Conservation (phyloP, 805 yeast species). For the Candida easanensis region DNA sequence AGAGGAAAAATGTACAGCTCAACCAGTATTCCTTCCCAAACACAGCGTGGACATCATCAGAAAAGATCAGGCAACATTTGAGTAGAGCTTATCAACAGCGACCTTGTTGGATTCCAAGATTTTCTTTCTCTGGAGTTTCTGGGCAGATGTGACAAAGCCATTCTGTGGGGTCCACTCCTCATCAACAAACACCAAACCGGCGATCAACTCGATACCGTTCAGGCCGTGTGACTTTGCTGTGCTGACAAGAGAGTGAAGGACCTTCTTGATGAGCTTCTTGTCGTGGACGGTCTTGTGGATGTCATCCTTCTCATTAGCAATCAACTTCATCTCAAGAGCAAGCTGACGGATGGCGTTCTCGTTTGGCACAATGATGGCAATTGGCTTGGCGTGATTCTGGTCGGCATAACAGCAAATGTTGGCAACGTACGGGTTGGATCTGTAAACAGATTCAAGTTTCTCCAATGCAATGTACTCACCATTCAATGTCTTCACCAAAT, state of each 20-base stretch:
- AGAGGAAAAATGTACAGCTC: background rate
- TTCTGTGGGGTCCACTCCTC: constrained; percentile 98
- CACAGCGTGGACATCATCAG: no score
- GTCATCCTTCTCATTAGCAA: constrained; percentile 42
- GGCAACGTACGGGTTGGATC: constrained; percentile 72
- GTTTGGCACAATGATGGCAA: constrained; percentile 86
- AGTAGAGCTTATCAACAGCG: constrained; percentile 65
- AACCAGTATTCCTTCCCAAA: background rate
- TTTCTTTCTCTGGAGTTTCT: constrained; percentile 91
- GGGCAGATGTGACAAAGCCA: constrained; percentile 93
- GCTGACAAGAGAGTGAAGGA: constrained; percentile 56
- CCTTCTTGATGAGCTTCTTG: constrained; percentile 49
- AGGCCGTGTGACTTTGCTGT: constrained; percentile 84
- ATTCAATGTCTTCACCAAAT: constrained; percentile 89
- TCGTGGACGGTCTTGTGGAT: constrained; percentile 52
- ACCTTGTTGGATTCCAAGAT: constrained; percentile 68
- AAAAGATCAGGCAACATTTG: constrained; percentile 3
- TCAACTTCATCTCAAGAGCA: constrained; percentile 53
- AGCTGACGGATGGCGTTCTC: constrained; percentile 60
- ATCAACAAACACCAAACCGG: constrained; percentile 73
- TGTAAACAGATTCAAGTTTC: constrained; percentile 86
- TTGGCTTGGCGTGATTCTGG: constrained; percentile 80
- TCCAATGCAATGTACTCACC: constrained; percentile 98
- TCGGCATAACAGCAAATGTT: constrained; percentile 96
- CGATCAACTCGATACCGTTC: constrained; percentile 78